phyloP scores from a whole-genome alignment of 805 yeast genomes.

The Candida mattraensis region DNA sequence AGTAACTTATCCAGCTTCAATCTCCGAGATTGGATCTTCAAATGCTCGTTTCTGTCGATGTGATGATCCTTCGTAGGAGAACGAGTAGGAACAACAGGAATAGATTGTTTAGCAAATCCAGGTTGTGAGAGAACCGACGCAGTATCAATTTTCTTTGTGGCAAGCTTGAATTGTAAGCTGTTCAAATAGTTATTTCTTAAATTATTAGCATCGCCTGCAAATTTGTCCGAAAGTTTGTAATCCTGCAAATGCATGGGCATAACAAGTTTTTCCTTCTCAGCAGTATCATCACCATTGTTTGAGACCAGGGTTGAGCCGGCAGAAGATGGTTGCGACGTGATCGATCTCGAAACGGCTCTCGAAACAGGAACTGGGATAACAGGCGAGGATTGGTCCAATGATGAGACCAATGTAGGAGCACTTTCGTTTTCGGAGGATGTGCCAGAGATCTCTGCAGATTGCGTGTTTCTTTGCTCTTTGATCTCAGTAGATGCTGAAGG shows the following conservation, averaged over 20 bases:
- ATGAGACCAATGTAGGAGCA: conserved; percentile 1
- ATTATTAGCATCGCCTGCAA: no score
- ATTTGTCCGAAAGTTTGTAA: no score
- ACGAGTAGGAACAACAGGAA: conserved; percentile 3
- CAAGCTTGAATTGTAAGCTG: conserved; percentile 14
- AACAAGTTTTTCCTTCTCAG: no score
- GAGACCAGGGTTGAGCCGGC: conserved; percentile 3
- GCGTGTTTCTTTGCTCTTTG: neutral
- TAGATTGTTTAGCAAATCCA: conserved; percentile 2
- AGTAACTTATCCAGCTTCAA: conserved; percentile 29
- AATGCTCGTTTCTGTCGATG: conserved; percentile 27
- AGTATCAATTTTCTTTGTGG: conserved; percentile 10
- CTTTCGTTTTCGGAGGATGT: neutral
- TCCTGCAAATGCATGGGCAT: no score
- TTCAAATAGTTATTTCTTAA: conserved; percentile 12
- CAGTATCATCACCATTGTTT: no score
- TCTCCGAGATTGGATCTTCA: conserved; percentile 27
- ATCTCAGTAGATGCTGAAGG: neutral
- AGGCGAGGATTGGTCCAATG: conserved; percentile 10
- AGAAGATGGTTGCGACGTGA: conserved; percentile 19
- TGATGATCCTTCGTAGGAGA: conserved; percentile 14
- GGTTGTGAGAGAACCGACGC: conserved; percentile 6
- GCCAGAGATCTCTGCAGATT: conserved; percentile 1
- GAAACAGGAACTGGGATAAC: no score
- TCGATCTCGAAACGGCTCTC: conserved; percentile 18